Evolutionary conservation across 2,329 filamentous ascomycete genomes (phyloP).

Genomic region (Phialocephala subalpina): DNA sequence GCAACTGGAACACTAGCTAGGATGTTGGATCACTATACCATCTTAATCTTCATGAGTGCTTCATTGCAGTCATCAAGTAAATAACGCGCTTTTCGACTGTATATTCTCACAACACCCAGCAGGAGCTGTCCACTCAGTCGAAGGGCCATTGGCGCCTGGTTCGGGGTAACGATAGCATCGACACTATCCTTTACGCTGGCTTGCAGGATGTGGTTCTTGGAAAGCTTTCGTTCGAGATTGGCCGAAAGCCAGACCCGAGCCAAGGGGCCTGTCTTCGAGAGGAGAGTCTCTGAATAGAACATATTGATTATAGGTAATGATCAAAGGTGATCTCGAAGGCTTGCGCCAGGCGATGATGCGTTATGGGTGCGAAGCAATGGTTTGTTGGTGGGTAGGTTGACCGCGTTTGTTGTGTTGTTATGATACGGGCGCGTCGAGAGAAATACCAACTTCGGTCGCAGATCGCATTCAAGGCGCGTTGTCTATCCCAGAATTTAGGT

Average conservation of each 20-base stretch:
- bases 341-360: conserved; percentile 35
- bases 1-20: conserved; percentile 29
- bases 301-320: conserved; percentile 59
- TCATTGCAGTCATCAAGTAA: conserved; percentile 97
- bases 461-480: conserved; percentile 26
- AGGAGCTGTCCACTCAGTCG: conserved; percentile 93
- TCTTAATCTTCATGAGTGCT: conserved; percentile 96
- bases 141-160: conserved; percentile 92
- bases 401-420: conserved; percentile 38
- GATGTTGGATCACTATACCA: conserved; percentile 67
- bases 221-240: conserved; percentile 97
- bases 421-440: conserved; percentile 33
- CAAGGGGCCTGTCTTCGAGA: conserved; percentile 96
- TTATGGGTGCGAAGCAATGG: conserved; percentile 26
- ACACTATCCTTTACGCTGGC: conserved; percentile 96
- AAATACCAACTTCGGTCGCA: conserved; percentile 26
- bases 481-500: conserved; percentile 7
- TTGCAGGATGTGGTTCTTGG: conserved; percentile 94
- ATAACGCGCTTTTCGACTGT: conserved; percentile 96
- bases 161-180: conserved; percentile 90
- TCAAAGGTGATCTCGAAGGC: conserved; percentile 31
- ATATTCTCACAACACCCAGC: conserved; percentile 95
- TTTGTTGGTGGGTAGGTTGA: conserved; percentile 13
- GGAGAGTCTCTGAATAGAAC: conserved; percentile 97
- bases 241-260: conserved; percentile 98